Conservation (phyloP, 2,329 filamentous ascomycete genomes). For the Fusarium sp. region DNA sequence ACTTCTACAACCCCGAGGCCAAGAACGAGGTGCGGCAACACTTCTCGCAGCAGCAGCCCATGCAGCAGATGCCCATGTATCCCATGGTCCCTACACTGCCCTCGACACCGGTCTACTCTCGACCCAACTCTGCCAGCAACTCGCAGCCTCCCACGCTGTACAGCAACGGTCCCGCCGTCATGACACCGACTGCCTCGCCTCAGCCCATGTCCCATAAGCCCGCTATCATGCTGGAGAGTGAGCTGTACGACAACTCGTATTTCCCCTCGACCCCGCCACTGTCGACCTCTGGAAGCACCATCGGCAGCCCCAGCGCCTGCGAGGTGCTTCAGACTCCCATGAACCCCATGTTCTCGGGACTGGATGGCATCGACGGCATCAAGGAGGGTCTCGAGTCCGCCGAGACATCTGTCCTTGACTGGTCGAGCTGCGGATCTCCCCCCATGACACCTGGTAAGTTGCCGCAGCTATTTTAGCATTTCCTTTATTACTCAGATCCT, state of each 20-base stretch:
- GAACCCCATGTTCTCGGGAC: conserved; percentile 77
- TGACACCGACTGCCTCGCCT: conserved; percentile 80
- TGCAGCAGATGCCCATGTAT: conserved; percentile 60
- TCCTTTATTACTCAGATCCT: conserved; percentile 5
- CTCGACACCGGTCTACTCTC: conserved; percentile 69
- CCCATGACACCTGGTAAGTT: conserved; percentile 89
- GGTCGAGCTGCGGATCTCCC: conserved; percentile 79
- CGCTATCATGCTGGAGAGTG: conserved; percentile 79
- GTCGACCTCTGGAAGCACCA: conserved; percentile 82
- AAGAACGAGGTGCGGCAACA: conserved; percentile 75
- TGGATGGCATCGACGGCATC: conserved; percentile 68
- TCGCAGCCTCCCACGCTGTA: conserved; percentile 67
- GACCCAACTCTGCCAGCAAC: conserved; percentile 70
- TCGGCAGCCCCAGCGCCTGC: conserved; percentile 82
- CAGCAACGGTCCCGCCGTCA: conserved; percentile 65
- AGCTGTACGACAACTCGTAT: conserved; percentile 72
- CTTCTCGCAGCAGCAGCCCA: conserved; percentile 68
- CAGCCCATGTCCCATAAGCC: conserved; percentile 78
- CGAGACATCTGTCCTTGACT: conserved; percentile 79
- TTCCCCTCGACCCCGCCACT: conserved; percentile 88
- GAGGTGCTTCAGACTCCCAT: conserved; percentile 83
- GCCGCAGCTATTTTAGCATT: not conserved
- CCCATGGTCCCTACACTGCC: conserved; percentile 65
- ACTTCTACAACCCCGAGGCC: conserved; percentile 84
- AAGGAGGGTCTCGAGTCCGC: conserved; percentile 76